Evolutionary conservation across 1,139 yeast species (phyloP), one percentile per base, ranked within the genome.

Genomic region (Sugiyamaella neomexicana): DNA sequence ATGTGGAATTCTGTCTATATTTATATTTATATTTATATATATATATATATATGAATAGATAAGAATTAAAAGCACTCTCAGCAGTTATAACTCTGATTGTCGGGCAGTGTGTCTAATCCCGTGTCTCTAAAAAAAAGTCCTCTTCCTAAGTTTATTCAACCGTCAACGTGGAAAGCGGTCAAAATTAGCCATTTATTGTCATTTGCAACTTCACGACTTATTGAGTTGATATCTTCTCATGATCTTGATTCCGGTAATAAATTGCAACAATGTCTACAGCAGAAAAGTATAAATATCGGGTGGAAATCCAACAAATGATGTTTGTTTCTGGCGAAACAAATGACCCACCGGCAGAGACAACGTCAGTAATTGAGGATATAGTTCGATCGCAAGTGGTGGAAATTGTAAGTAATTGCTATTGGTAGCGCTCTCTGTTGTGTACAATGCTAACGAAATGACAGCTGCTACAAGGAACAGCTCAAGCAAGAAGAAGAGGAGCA

Each of bases 271-370:
- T 52, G 56, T 38, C 54, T 5, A 51, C 54, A 38, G 51, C 46
- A 25, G 79, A 79, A 60, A 85, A 86, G 67, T 85, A 86, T 72
- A 82, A 84, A 67, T 89, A 89, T 68, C 76, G 95, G 55, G 80
- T 86, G 48, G 97, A 89, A 70, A 89, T 89, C 65, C 96, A 89
- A 69, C 96, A 90, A 75, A 95, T 93, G 99, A 93, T 93, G 99
- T 93, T 95, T 75, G 99, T 93, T 56, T 81, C 87, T 57, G 99
- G 99, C 1, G 98, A 93, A 70, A 83, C 95, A 1, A 89, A 88
- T 62, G 99, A 93, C 64, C 95, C 98, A 1, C 96, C 97, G 0
- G 78, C 86, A 8, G 96, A 89, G 62, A 89, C 97, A 0, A 89
- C 97, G 0, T 84, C 95, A 9, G 72, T 93, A 54, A 89, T 93